Evolutionary conservation across 305 asterid species (phyloP).

Genomic region (Fraxinus floribunda): DNA sequence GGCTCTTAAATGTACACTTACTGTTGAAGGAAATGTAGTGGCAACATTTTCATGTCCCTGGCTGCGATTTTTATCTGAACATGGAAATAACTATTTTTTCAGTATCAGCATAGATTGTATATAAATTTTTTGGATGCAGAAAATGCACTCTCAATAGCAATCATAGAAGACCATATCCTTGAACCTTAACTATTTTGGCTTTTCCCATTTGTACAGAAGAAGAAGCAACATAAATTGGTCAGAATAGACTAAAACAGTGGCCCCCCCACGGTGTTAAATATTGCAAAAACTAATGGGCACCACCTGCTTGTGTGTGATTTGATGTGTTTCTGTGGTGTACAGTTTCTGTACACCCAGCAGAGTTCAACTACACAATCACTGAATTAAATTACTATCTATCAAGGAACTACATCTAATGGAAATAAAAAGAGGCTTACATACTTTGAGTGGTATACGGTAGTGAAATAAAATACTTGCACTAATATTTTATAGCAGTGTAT

Average conservation of each 20-base stretch:
- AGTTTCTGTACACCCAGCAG: too few relatives aligned
- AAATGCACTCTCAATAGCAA: neutral
- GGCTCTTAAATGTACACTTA: slow-evolving; percentile 26
- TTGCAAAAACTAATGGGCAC: too few relatives aligned
- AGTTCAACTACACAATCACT: neutral
- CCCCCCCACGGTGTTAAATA: too few relatives aligned
- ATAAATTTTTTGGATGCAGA: neutral
- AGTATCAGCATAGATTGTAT: neutral
- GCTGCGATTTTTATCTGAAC: slow-evolving; percentile 33
- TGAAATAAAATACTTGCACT: neutral
- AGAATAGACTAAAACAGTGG: too few relatives aligned
- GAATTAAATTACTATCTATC: too few relatives aligned
- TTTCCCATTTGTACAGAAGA: too few relatives aligned
- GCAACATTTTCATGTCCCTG: slow-evolving; percentile 28
- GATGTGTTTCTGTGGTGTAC: too few relatives aligned
- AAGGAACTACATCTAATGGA: neutral
- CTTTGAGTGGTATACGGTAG: neutral
- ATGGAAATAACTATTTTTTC: neutral
- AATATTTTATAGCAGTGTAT: neutral
- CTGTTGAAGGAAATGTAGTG: slow-evolving; percentile 20
- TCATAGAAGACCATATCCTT: neutral
- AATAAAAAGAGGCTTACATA: neutral
- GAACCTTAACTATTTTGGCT: neutral
- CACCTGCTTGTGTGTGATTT: too few relatives aligned
- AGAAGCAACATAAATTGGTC: too few relatives aligned